Evolutionary conservation across 352 stramenopile species (phyloP).

Genomic region (Globisporangium mamillatum): DNA sequence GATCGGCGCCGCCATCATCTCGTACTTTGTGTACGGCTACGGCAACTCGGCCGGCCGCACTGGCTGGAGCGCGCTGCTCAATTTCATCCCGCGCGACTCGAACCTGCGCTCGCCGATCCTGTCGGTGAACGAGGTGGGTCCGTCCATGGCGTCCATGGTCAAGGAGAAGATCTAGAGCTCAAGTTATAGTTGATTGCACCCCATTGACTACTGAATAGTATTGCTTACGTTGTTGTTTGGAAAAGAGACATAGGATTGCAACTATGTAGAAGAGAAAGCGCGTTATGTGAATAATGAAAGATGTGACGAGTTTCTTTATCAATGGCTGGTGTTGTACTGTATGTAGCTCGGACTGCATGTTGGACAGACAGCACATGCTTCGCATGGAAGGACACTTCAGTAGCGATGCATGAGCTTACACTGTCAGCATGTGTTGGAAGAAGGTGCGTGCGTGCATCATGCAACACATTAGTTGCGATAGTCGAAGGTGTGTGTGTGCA

Average conservation of each 20-base stretch:
- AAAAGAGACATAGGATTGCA: not conserved
- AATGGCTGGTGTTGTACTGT: not conserved
- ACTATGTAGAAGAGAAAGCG: not conserved
- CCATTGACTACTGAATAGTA: not conserved
- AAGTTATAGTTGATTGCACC: not conserved
- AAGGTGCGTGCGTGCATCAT: not conserved
- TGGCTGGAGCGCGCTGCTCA: slow-evolving; percentile 55
- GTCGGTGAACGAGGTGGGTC: slow-evolving; percentile 43
- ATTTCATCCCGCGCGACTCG: slow-evolving; percentile 44
- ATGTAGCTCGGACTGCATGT: not conserved
- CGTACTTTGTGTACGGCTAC: slow-evolving; percentile 82
- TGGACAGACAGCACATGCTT: not conserved
- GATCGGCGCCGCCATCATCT: slow-evolving; percentile 54
- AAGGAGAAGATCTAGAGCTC: slow-evolving; percentile 32
- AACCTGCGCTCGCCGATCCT: slow-evolving; percentile 49
- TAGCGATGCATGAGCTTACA: not conserved
- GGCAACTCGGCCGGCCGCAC: slow-evolving; percentile 55
- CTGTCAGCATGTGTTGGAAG: not conserved
- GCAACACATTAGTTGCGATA: not conserved
- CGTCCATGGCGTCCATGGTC: slow-evolving; percentile 27
- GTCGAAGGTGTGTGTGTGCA: not conserved
- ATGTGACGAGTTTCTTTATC: not conserved
- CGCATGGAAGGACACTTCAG: too few relatives aligned
- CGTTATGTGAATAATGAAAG: not conserved
- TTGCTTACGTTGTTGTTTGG: not conserved